Evolutionary conservation across 768 basidiomycete genomes (phyloP).

Genomic region (Suillus subalutaceus): DNA sequence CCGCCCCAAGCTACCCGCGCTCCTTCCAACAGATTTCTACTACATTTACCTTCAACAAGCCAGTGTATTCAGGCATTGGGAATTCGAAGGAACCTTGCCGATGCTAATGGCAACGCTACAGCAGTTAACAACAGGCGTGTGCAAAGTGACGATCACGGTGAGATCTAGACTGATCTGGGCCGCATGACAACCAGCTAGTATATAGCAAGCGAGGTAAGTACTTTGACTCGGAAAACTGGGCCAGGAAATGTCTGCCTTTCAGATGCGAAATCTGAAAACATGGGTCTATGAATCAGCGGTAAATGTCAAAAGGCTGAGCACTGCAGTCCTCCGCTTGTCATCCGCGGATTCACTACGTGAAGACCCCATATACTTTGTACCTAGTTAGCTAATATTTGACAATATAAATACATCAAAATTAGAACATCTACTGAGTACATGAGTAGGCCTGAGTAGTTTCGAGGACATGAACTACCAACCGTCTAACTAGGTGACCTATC

Average conservation of each 20-base stretch:
- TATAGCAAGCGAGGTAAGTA: not conserved
- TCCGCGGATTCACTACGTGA: not conserved
- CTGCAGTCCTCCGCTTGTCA: not conserved
- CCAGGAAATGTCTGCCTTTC: not conserved
- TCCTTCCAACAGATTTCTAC: not conserved
- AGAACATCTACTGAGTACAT: too few species aligned
- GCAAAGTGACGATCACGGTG: not conserved
- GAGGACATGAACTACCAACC: too few species aligned
- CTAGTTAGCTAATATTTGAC: too few species aligned
- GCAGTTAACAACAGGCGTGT: not conserved
- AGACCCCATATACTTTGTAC: too few species aligned
- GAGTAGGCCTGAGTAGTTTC: too few species aligned
- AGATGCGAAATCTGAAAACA: not conserved
- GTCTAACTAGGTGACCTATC: too few species aligned
- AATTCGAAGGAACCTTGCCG: not conserved
- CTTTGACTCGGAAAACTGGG: not conserved
- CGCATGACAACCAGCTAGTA: not conserved
- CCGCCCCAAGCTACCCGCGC: not conserved
- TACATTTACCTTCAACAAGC: not conserved
- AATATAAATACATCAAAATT: too few species aligned
- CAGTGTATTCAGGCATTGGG: not conserved
- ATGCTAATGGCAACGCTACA: not conserved
- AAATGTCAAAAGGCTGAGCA: not conserved
- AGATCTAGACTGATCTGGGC: not conserved
- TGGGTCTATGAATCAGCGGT: not conserved